phyloP scores from a whole-genome alignment of 2,329 filamentous ascomycete species.

The Aspergillus piperis region DNA sequence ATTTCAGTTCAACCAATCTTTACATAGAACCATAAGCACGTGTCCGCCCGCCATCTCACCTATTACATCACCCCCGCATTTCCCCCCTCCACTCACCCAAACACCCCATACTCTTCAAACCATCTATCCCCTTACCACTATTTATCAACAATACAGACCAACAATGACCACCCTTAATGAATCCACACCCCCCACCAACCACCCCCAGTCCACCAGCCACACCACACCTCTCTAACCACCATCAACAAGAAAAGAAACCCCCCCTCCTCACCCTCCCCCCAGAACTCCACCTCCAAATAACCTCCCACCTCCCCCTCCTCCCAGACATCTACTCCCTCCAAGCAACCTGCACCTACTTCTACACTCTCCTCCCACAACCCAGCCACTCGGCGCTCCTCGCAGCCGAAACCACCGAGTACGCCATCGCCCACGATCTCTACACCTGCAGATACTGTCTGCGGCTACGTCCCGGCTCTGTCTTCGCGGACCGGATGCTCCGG shows the following conservation, averaged over 20 bases:
- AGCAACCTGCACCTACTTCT: constrained; percentile 30
- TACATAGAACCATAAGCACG: not conserved
- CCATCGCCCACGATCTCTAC: constrained; percentile 23
- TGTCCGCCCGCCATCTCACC: not conserved
- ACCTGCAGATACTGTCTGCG: constrained; percentile 33
- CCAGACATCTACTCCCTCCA: constrained; percentile 29
- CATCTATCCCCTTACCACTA: not conserved
- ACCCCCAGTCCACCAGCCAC: not conserved
- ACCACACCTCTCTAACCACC: not conserved
- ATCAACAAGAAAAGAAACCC: not conserved
- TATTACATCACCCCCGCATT: constrained; percentile 1
- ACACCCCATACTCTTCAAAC: not conserved
- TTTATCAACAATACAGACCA: not conserved
- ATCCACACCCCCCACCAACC: not conserved
- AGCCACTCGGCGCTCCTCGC: constrained; percentile 26
- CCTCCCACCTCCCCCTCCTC: constrained; percentile 25
- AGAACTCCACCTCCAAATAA: constrained; percentile 34
- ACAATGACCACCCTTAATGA: not conserved
- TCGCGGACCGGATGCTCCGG: constrained; percentile 31
- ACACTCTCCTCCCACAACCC: constrained; percentile 23
- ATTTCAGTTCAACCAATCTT: too few species aligned
- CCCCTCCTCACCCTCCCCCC: constrained; percentile 26
- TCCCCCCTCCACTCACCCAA: not conserved
- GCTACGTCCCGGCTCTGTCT: constrained; percentile 22
- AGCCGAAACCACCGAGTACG: constrained; percentile 26